Conservation (phyloP, 495 filamentous ascomycete genomes). For the Beverwykella pulmonaria region DNA sequence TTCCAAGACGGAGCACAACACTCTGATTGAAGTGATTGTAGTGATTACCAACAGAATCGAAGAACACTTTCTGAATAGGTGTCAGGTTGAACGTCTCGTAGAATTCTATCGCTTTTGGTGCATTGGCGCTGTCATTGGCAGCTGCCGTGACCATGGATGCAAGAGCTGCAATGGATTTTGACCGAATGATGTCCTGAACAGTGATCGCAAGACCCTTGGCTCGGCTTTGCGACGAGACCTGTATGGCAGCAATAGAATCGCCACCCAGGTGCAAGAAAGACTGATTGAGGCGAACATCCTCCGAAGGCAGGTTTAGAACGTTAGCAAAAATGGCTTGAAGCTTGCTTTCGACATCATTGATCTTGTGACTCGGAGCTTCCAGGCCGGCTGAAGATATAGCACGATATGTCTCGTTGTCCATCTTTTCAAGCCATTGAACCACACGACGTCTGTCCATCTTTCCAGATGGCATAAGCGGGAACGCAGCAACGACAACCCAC, state of each 20-base stretch:
- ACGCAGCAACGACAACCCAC: slow-evolving; percentile 21
- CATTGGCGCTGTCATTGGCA: slow-evolving; percentile 37
- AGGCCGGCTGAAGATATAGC: slow-evolving; percentile 23
- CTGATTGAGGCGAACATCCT: slow-evolving; percentile 28
- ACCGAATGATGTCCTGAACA: slow-evolving; percentile 39
- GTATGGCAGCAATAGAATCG: slow-evolving; percentile 40
- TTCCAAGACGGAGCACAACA: slow-evolving; percentile 61
- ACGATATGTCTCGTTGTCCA: slow-evolving; percentile 26
- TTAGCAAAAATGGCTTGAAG: slow-evolving; percentile 32
- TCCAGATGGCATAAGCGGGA: slow-evolving; percentile 37
- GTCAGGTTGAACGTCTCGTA: slow-evolving; percentile 59
- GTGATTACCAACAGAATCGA: slow-evolving; percentile 56
- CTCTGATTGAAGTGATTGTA: slow-evolving; percentile 77
- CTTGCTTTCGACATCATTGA: slow-evolving; percentile 26
- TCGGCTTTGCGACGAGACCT: slow-evolving; percentile 34
- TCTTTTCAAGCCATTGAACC: slow-evolving; percentile 29
- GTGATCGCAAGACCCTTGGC: slow-evolving; percentile 30
- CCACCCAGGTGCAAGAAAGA: slow-evolving; percentile 40
- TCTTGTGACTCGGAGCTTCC: slow-evolving; percentile 11
- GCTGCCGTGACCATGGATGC: slow-evolving; percentile 18
- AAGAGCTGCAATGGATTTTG: slow-evolving; percentile 32
- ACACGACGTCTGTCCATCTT: slow-evolving; percentile 37
- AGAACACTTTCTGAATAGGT: slow-evolving; percentile 73
- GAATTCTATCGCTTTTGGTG: slow-evolving; percentile 37
- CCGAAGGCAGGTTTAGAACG: slow-evolving; percentile 28